Evolutionary conservation across 768 basidiomycete genomes (phyloP).

Genomic region (Wakefieldia striispora): DNA sequence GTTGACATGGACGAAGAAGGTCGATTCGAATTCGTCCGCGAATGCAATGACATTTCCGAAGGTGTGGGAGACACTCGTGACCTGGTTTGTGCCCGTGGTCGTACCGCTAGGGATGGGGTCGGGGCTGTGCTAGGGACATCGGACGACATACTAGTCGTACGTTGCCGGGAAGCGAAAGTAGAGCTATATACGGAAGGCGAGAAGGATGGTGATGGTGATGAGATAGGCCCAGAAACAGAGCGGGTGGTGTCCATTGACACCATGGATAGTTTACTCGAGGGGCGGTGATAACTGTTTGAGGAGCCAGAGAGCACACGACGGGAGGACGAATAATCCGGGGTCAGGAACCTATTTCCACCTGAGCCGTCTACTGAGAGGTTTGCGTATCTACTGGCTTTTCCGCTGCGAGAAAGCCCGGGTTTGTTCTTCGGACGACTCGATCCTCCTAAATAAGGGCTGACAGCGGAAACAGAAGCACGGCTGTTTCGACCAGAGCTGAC

Average conservation of each 20-base stretch:
- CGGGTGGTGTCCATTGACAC: constrained; percentile 46
- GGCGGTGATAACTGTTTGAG: constrained; percentile 43
- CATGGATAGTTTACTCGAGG: constrained; percentile 57
- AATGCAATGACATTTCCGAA: constrained; percentile 55
- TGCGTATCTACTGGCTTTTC: constrained; percentile 30
- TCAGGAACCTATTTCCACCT: constrained; percentile 41
- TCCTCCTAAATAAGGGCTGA: constrained; percentile 21
- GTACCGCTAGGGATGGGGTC: constrained; percentile 31
- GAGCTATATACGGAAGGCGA: constrained; percentile 48
- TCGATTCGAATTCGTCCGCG: constrained; percentile 47
- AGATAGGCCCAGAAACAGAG: constrained; percentile 68
- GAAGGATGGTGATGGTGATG: constrained; percentile 33
- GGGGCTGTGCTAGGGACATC: constrained; percentile 37
- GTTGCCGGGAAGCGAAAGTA: constrained; percentile 83
- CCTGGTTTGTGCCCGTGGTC: constrained; percentile 43
- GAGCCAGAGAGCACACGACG: constrained; percentile 53
- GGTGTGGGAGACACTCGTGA: constrained; percentile 58
- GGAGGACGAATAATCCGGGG: constrained; percentile 43
- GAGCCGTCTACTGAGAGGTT: constrained; percentile 30
- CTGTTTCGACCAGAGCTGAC: constrained; percentile 64
- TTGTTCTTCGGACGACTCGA: constrained; percentile 15
- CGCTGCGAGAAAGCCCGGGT: constrained; percentile 12
- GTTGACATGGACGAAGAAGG: constrained; percentile 50
- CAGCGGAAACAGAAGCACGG: constrained; percentile 49
- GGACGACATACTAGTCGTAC: constrained; percentile 63